Evolutionary conservation across 2,329 filamentous ascomycete genomes (phyloP).

Genomic region (Cladosporium sp.): DNA sequence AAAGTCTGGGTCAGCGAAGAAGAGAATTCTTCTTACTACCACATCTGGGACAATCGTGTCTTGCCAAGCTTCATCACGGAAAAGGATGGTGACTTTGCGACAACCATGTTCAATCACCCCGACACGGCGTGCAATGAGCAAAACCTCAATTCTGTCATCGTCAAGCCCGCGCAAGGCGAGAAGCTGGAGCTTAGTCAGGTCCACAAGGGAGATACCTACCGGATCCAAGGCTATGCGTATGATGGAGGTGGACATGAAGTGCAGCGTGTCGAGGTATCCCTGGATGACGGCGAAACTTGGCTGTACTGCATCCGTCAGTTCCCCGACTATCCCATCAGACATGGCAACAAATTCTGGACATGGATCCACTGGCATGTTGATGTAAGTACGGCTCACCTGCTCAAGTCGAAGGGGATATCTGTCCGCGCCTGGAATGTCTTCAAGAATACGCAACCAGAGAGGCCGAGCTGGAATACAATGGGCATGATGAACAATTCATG

Average conservation of each 20-base stretch:
- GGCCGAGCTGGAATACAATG: conserved; percentile 47
- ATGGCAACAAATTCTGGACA: conserved; percentile 53
- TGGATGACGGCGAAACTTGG: conserved; percentile 47
- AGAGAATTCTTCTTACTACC: conserved; percentile 42
- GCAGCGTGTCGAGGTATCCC: conserved; percentile 46
- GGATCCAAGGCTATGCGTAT: conserved; percentile 47
- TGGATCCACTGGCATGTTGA: conserved; percentile 53
- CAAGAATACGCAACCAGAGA: conserved; percentile 49
- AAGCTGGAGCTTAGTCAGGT: conserved; percentile 37
- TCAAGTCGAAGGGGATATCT: conserved; percentile 40
- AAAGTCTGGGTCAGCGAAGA: conserved; percentile 38
- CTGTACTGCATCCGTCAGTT: conserved; percentile 47
- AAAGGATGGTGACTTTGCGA: conserved; percentile 45
- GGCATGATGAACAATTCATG: conserved; percentile 55
- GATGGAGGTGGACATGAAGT: conserved; percentile 49
- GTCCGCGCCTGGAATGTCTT: conserved; percentile 48
- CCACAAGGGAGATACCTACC: conserved; percentile 39
- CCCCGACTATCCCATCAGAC: conserved; percentile 46
- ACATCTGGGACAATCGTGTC: conserved; percentile 49
- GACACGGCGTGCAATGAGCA: conserved; percentile 48
- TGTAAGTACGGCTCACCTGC: conserved; percentile 41
- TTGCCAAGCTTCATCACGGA: conserved; percentile 47
- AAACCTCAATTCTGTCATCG: conserved; percentile 47
- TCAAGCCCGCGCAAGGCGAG: conserved; percentile 45
- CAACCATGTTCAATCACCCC: conserved; percentile 46